These are phyloP conservation scores for Boeremia lycopersici DNA, from an alignment of 2,329 filamentous ascomycete species.

Conservation along the genomic window DNA sequence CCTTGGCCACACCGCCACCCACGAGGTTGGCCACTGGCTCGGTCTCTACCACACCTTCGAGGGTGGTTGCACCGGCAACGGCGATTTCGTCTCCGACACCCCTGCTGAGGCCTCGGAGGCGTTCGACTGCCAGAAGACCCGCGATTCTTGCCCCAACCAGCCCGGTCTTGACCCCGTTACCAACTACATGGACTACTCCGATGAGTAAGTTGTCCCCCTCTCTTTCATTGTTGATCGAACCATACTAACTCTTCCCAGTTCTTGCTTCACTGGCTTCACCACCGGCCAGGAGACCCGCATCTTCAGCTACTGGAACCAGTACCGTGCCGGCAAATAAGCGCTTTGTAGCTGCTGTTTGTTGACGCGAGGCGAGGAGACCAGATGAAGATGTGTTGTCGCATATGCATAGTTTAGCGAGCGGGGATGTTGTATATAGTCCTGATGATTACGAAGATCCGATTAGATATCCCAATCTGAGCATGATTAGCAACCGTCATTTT, in stretches of 20 bases:
- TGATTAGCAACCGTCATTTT: not conserved
- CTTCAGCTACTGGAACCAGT: slow-evolving; percentile 18
- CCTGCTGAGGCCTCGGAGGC: slow-evolving; percentile 21
- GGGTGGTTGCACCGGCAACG: slow-evolving; percentile 31
- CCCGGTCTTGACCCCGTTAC: slow-evolving; percentile 39
- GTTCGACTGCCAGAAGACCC: slow-evolving; percentile 31
- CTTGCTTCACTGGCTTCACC: slow-evolving; percentile 36
- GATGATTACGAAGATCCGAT: not conserved
- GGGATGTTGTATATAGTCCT: not conserved
- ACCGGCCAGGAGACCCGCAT: slow-evolving; percentile 35
- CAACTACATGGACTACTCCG: slow-evolving; percentile 46
- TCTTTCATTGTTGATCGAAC: not conserved
- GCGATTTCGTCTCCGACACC: slow-evolving; percentile 39
- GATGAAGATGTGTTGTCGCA: not conserved
- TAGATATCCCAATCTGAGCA: not conserved
- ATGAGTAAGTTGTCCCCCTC: slow-evolving; percentile 16
- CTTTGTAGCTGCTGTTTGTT: slow-evolving; percentile 10
- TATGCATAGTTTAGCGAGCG: not conserved
- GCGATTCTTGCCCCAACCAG: slow-evolving; percentile 35
- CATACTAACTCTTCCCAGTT: slow-evolving; percentile 9
- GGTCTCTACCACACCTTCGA: slow-evolving; percentile 42
- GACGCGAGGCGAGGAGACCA: not conserved
- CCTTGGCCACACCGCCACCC: slow-evolving; percentile 35
- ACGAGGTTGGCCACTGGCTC: slow-evolving; percentile 45
- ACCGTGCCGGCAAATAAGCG: slow-evolving; percentile 23